Base-by-base conservation (phyloP, 1,139 yeast genomes). In the Candida tunisiensis region DNA sequence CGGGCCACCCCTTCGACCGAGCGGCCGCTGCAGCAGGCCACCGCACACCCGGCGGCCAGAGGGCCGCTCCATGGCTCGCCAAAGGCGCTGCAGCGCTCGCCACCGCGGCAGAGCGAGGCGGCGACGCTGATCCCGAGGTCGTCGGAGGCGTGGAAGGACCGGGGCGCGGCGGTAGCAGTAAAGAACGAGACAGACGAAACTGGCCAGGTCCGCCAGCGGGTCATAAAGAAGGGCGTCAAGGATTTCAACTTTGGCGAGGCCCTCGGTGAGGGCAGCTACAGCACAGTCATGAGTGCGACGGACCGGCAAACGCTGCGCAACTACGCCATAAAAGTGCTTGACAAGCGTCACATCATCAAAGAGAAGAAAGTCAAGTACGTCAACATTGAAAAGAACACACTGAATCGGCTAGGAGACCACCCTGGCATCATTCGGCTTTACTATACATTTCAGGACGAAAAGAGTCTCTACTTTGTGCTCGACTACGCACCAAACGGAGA, bases 291-390 rank as follows among this genome's bases (percentile, higher is more conserved):
- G 28, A 71, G 78, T 29, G 98, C 93, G 1, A 63, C 78, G 2
- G 94, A 88, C 39, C 62, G 72, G 25, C 72, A 71, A 33, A 72
- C 78, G n/a, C 53, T 64, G 28, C 65, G 67, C 31, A 71, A 74
- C 31, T 88, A 78, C 47, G 99, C 99, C 4, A 74, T 91, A 35
- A 91, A 91, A 51, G 74, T 88, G 5, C 65, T 92, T 25, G 92
- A 91, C 39, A 91, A 91, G 52, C 66, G 83, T 24, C 98, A 91
- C 52, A 91, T 88, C 34, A 88, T 88, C 41, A 77, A 80, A 49
- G 99, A 88, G 52, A 79, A 79, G 47, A 88, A 88, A 50, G 91
- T 85, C 40, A 88, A 91, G 51, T 91, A 88, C 45, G 98, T 88
- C 33, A 85, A 85, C 45, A 88, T 91, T 33, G 98, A 91, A 51